These are phyloP conservation scores for Fusarium mundagurra DNA, from an alignment of 2,329 filamentous ascomycete genomes.

Conservation along the genomic window DNA sequence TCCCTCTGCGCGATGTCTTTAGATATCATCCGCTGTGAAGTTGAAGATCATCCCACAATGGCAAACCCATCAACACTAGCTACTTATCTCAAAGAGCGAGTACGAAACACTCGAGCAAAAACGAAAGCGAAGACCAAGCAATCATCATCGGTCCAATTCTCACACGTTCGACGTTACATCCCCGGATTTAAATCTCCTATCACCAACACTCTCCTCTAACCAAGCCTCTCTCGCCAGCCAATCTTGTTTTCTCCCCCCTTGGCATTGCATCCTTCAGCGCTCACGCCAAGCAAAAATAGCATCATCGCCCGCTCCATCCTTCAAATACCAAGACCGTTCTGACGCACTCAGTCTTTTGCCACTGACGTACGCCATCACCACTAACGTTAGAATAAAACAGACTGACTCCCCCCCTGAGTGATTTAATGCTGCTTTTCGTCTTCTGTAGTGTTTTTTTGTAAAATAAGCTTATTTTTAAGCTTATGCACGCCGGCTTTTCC, in stretches of 20 bases:
- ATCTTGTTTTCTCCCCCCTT: conserved; percentile 16
- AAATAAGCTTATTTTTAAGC: conserved; percentile 32
- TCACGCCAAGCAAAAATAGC: conserved; percentile 20
- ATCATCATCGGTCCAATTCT: not conserved
- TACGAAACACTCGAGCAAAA: not conserved
- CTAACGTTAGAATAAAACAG: not conserved
- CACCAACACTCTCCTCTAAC: not conserved
- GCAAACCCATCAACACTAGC: rapidly evolving
- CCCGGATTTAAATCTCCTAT: not conserved
- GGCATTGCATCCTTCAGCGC: conserved; percentile 7
- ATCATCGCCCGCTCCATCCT: conserved; percentile 7
- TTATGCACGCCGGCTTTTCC: not conserved
- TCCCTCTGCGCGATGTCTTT: not conserved
- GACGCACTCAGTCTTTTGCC: not conserved
- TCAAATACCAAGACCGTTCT: not conserved
- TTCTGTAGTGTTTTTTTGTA: not conserved
- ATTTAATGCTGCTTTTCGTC: not conserved
- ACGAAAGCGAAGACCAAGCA: not conserved
- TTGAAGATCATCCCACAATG: not conserved
- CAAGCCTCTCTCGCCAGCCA: not conserved
- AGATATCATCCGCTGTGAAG: not conserved
- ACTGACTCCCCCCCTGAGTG: not conserved
- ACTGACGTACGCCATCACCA: conserved; percentile 13
- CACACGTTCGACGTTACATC: not conserved
- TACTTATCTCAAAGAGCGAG: not conserved